These are phyloP conservation scores for Paecilomyces dactylethromorphus DNA, from an alignment of 2,329 filamentous ascomycete species.

Conservation along the genomic window DNA sequence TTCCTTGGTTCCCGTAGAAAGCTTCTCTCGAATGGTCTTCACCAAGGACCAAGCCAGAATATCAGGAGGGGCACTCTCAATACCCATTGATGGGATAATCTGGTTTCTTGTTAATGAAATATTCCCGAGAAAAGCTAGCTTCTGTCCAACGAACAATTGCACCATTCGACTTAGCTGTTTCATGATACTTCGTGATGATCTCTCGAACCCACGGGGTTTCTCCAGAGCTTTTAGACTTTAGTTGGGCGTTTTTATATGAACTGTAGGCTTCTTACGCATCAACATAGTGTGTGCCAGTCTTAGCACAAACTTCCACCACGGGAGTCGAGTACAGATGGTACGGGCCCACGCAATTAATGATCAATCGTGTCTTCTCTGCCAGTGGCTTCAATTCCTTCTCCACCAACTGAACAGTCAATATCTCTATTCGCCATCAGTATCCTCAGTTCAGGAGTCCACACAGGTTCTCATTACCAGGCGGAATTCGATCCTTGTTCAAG, in stretches of 20 bases:
- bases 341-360: conserved; percentile 58
- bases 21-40: conserved; percentile 46
- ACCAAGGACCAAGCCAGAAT: conserved; percentile 48
- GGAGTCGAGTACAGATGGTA: conserved; percentile 59
- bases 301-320: conserved; percentile 58
- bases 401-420: conserved; percentile 43
- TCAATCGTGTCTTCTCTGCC: conserved; percentile 49
- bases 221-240: conserved; percentile 43
- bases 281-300: conserved; percentile 60
- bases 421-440: conserved; percentile 19
- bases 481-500: conserved; percentile 61
- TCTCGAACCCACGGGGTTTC: conserved; percentile 59
- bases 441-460: neutral
- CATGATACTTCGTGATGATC: conserved; percentile 57
- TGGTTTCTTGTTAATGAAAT: conserved; percentile 17
- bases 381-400: conserved; percentile 45
- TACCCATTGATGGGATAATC: conserved; percentile 55
- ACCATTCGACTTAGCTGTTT: conserved; percentile 51
- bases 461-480: conserved; percentile 53
- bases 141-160: conserved; percentile 46
- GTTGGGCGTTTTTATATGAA: neutral
- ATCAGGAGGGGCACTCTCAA: conserved; percentile 58
- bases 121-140: neutral
- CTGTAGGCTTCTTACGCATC: conserved; percentile 43
- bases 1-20: conserved; percentile 44